Evolutionary conservation across 1,139 yeast species (phyloP).

Genomic region (Yamadazyma dushanensis): DNA sequence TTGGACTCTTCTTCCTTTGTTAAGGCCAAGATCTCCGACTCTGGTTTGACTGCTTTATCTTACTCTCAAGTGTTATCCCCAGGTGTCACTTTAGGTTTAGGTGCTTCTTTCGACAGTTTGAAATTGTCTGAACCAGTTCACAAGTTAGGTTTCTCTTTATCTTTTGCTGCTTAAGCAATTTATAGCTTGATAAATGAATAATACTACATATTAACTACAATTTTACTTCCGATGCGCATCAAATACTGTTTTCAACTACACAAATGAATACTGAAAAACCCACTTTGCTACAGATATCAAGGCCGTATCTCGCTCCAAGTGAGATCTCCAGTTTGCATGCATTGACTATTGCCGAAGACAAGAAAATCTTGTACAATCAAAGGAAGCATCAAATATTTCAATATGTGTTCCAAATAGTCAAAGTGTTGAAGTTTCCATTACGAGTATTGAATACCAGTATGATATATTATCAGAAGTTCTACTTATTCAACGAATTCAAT

Average conservation of each 20-base stretch:
- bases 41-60: slow-evolving; percentile 91
- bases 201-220: no score
- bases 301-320: slow-evolving; percentile 61
- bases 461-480: slow-evolving; percentile 72
- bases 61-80: slow-evolving; percentile 96
- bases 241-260: neutral
- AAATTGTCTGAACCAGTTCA: slow-evolving; percentile 97
- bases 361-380: slow-evolving; percentile 47
- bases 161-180: slow-evolving; percentile 73
- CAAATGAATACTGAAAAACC: slow-evolving; percentile 18
- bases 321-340: slow-evolving; percentile 57
- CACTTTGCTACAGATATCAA: slow-evolving; percentile 48
- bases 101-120: slow-evolving; percentile 95
- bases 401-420: slow-evolving; percentile 53
- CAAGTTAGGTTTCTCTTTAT: slow-evolving; percentile 93
- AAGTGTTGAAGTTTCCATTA: slow-evolving; percentile 61
- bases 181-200: slow-evolving; percentile 4
- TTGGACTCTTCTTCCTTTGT: slow-evolving; percentile 85
- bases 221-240: slow-evolving; percentile 5
- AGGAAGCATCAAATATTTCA: slow-evolving; percentile 56
- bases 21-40: slow-evolving; percentile 96
- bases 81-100: slow-evolving; percentile 96
- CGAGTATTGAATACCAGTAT: slow-evolving; percentile 66
- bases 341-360: slow-evolving; percentile 51
- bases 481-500: slow-evolving; percentile 61